Conservation (phyloP, 768 basidiomycete species). For the Postia placenta region DNA sequence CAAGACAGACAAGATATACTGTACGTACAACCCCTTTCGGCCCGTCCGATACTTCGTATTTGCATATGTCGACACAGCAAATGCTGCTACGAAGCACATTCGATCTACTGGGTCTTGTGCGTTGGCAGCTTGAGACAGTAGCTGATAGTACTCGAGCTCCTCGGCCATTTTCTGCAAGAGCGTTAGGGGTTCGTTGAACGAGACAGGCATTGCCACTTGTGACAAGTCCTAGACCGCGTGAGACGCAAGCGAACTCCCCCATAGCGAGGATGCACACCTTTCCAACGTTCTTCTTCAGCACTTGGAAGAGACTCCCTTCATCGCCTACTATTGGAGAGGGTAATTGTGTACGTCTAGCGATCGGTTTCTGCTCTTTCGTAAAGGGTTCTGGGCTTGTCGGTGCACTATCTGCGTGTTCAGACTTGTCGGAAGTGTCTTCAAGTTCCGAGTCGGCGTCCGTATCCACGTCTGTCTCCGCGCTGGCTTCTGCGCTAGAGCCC, state of each 20-base stretch:
- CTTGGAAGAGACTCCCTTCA: conserved; percentile 76
- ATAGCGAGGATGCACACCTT: conserved; percentile 43
- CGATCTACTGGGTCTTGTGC: conserved; percentile 56
- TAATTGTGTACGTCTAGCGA: conserved; percentile 48
- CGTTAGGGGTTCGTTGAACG: conserved; percentile 86
- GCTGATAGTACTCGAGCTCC: conserved; percentile 71
- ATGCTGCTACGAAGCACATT: conserved; percentile 74
- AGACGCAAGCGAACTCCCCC: conserved; percentile 4
- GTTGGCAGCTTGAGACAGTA: conserved; percentile 61
- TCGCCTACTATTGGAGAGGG: conserved; percentile 60
- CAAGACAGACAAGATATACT: no score
- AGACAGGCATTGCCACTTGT: conserved; percentile 78
- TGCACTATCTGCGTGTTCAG: not conserved
- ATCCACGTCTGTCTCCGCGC: conserved; percentile 32
- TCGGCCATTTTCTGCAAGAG: conserved; percentile 79
- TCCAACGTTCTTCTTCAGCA: conserved; percentile 85
- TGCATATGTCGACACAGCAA: conserved; percentile 80
- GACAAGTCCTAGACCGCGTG: conserved; percentile 58
- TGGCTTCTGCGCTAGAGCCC: conserved; percentile 14
- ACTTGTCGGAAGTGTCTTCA: conserved; percentile 28
- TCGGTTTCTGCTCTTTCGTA: conserved; percentile 14
- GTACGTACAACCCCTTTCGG: conserved; percentile 82
- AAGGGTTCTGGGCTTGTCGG: conserved; percentile 3
- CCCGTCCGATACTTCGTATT: conserved; percentile 76
- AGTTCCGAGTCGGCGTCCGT: conserved; percentile 50